These are phyloP conservation scores for Rosa multiflora DNA, from an alignment of 306 rosid species.

Conservation along the genomic window DNA sequence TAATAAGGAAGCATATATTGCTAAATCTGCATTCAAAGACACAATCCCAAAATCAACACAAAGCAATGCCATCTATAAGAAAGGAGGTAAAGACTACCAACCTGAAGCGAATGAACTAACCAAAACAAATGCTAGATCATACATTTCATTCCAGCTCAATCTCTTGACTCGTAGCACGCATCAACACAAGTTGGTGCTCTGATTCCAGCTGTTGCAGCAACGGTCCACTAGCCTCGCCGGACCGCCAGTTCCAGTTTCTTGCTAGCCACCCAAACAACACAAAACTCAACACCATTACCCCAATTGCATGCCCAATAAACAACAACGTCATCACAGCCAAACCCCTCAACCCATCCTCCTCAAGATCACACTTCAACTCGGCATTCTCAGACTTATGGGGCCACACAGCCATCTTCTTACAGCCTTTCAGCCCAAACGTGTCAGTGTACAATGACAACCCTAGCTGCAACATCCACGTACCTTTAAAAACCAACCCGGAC, in stretches of 20 bases:
- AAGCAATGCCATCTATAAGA: slow-evolving; percentile 16
- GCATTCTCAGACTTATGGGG: slow-evolving; percentile 27
- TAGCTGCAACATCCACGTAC: slow-evolving; percentile 74
- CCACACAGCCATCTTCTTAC: slow-evolving; percentile 44
- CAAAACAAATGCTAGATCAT: slow-evolving; percentile 14
- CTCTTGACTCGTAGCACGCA: slow-evolving; percentile 39
- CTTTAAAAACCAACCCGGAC: slow-evolving; percentile 70
- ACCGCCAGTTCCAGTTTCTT: slow-evolving; percentile 36
- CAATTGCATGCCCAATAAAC: slow-evolving; percentile 62
- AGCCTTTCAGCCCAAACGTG: slow-evolving; percentile 67
- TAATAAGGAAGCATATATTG: slow-evolving; percentile 13
- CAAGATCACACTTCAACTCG: slow-evolving; percentile 69
- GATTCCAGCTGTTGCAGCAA: slow-evolving; percentile 54
- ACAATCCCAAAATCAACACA: not conserved
- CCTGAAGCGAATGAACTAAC: slow-evolving; percentile 21
- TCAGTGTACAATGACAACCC: slow-evolving; percentile 75
- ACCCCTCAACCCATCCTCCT: slow-evolving; percentile 70
- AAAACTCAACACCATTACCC: slow-evolving; percentile 50
- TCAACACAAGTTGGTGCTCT: slow-evolving; percentile 7
- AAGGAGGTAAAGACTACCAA: slow-evolving; percentile 22
- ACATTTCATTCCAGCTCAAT: slow-evolving; percentile 57
- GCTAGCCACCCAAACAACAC: slow-evolving; percentile 53
- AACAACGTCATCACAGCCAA: slow-evolving; percentile 63
- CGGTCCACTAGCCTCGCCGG: slow-evolving; percentile 52
- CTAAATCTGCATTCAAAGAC: slow-evolving; percentile 12